Conservation (phyloP, 2,329 filamentous ascomycete species). For the Hymenotorrendiella dingleyae region DNA sequence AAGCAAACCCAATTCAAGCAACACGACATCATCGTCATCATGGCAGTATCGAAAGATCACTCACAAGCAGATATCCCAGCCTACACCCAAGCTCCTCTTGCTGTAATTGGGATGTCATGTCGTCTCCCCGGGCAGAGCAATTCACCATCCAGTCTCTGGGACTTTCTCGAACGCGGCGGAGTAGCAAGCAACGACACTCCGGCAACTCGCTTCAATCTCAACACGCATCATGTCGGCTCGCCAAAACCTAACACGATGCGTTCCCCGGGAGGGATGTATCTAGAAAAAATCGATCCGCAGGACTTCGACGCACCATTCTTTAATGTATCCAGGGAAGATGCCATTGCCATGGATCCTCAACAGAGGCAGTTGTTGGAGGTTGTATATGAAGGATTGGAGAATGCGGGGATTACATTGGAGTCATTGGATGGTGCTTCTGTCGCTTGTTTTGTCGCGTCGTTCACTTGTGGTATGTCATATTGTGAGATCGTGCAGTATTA, state of each 20-base stretch:
- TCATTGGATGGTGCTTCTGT: conserved; percentile 6
- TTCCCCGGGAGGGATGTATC: conserved; percentile 62
- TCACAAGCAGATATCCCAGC: background rate
- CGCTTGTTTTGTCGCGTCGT: conserved; percentile 13
- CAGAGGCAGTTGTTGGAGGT: conserved; percentile 45
- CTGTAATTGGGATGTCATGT: conserved; percentile 35
- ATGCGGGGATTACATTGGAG: conserved; percentile 14
- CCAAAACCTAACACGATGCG: conserved; percentile 65
- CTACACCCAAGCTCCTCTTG: conserved; percentile 14
- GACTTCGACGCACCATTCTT: conserved; percentile 38
- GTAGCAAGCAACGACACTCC: conserved; percentile 59
- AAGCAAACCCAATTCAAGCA: background rate
- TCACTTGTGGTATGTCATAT: conserved; percentile 30
- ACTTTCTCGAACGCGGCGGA: conserved; percentile 57
- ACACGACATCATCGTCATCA: conserved; percentile 2
- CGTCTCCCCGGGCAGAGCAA: conserved; percentile 33
- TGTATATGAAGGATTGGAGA: conserved; percentile 55
- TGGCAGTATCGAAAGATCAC: background rate
- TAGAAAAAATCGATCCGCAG: conserved; percentile 31
- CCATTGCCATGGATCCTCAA: conserved; percentile 35
- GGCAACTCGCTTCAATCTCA: conserved; percentile 62
- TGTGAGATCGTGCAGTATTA: conserved; percentile 8
- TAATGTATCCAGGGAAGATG: conserved; percentile 31
- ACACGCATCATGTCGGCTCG: conserved; percentile 62
- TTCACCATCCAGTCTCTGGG: conserved; percentile 30